Conservation (phyloP, 2,329 filamentous ascomycete genomes). For the Volutella citrinella region DNA sequence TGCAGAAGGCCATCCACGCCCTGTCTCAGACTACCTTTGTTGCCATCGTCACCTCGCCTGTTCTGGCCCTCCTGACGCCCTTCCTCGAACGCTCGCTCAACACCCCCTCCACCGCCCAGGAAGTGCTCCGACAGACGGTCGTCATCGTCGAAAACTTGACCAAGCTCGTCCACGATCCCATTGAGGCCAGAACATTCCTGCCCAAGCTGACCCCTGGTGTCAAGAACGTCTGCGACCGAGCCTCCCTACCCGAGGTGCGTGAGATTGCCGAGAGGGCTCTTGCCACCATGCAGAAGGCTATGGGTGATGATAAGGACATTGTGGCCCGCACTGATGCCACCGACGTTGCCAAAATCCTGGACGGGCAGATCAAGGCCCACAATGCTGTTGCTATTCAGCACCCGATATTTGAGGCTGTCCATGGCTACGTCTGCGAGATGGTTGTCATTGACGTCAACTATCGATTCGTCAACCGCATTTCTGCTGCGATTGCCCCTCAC, state of each 20-base stretch:
- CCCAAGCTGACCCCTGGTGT: slow-evolving; percentile 94
- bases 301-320: slow-evolving; percentile 67
- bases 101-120: slow-evolving; percentile 84
- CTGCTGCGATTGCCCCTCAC: slow-evolving; percentile 69
- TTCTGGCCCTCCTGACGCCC: slow-evolving; percentile 89
- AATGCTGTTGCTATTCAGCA: slow-evolving; percentile 57
- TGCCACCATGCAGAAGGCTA: slow-evolving; percentile 87
- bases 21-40: slow-evolving; percentile 99
- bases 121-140: slow-evolving; percentile 91
- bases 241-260: slow-evolving; percentile 90
- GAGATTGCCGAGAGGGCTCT: slow-evolving; percentile 82
- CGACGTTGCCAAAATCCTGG: slow-evolving; percentile 72
- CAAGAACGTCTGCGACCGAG: slow-evolving; percentile 80
- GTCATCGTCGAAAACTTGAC: slow-evolving; percentile 98
- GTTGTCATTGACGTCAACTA: slow-evolving; percentile 85
- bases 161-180: slow-evolving; percentile 91
- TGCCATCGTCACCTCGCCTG: slow-evolving; percentile 90
- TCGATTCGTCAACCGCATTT: slow-evolving; percentile 72
- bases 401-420: slow-evolving; percentile 65
- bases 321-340: slow-evolving; percentile 66
- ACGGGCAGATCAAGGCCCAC: slow-evolving; percentile 71
- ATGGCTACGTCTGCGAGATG: slow-evolving; percentile 77
- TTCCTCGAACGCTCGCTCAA: slow-evolving; percentile 93
- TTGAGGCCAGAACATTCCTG: slow-evolving; percentile 91
- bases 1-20: slow-evolving; percentile 95